Percentiles rank a stretch among this genome's conserved stretches.
These are phyloP conservation scores for Smallanthus sonchifolius DNA, from an alignment of 129 eudicot genomes.

Conservation along the genomic window DNA sequence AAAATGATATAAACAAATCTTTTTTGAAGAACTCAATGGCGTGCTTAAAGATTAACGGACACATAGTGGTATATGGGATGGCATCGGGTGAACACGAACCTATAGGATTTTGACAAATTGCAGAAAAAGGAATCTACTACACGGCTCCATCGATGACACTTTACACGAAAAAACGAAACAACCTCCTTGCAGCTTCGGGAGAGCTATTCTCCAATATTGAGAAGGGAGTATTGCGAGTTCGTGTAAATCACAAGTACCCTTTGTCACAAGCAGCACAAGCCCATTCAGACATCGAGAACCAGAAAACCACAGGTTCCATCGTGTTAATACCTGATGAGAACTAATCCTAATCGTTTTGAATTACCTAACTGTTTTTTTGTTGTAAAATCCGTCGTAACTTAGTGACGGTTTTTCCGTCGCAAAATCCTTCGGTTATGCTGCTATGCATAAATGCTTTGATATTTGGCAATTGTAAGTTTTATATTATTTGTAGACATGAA, in stretches of 20 bases:
- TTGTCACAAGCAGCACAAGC: conserved; percentile 59
- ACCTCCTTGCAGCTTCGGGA: conserved; percentile 42
- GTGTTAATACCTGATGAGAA: conserved; percentile 47
- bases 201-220: conserved; percentile 40
- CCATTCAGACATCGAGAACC: conserved; percentile 45
- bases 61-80: conserved; percentile 45
- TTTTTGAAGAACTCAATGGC: conserved; percentile 45
- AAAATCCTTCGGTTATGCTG: no score
- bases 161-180: conserved; percentile 39
- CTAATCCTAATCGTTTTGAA: no score
- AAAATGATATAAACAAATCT: neutral
- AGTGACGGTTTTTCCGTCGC: no score
- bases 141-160: conserved; percentile 37
- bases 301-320: conserved; percentile 45
- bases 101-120: conserved; percentile 23
- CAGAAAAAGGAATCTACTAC: conserved; percentile 36
- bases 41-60: conserved; percentile 43
- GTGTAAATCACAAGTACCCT: conserved; percentile 48
- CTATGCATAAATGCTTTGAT: no score
- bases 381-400: no score
- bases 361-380: no score
- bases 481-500: no score
- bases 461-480: no score
- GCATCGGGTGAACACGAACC: conserved; percentile 41
- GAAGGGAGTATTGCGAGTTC: conserved; percentile 35